Conservation (phyloP, 139 green algal genomes). For the Picochlorum sp. region DNA sequence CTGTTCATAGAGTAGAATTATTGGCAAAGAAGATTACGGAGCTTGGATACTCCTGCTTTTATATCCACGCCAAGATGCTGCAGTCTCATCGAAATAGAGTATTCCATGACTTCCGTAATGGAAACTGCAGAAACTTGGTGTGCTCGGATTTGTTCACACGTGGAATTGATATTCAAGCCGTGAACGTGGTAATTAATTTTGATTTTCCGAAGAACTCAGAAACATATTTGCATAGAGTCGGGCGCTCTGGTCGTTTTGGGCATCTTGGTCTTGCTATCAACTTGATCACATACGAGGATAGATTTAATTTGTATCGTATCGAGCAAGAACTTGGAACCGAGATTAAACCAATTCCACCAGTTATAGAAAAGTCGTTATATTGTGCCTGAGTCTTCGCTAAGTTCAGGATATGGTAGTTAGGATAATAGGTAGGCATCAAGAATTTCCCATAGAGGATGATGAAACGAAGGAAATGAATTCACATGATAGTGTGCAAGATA, state of each 20-base stretch:
- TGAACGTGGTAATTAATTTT: conserved; percentile 99
- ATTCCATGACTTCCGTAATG: conserved; percentile 99
- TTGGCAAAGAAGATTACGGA: conserved; percentile 99
- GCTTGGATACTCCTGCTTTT: conserved; percentile 99
- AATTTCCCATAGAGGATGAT: too few species aligned
- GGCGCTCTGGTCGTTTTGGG: conserved; percentile 93
- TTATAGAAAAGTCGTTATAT: conserved; percentile 96
- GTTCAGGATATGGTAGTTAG: too few species aligned
- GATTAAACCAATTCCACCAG: conserved; percentile 95
- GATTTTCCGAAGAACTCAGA: conserved; percentile 99
- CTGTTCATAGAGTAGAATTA: conserved; percentile 95
- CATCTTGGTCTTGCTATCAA: conserved; percentile 97
- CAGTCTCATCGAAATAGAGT: conserved; percentile 97
- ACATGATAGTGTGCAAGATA: too few species aligned
- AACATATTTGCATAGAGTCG: conserved; percentile 97
- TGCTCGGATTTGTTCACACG: conserved; percentile 38
- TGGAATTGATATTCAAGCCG: conserved; percentile 95
- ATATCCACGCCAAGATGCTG: conserved; percentile 99
- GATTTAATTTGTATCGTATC: conserved; percentile 96
- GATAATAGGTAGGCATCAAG: too few species aligned
- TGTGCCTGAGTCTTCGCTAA: conserved; percentile 59
- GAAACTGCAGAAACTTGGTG: conserved; percentile 96
- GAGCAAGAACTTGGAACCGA: conserved; percentile 99
- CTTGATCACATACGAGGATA: conserved; percentile 97
- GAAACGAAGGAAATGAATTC: too few species aligned